These are phyloP conservation scores for Solanum peruvianum DNA, from an alignment of 257 asterid genomes.

Conservation along the genomic window DNA sequence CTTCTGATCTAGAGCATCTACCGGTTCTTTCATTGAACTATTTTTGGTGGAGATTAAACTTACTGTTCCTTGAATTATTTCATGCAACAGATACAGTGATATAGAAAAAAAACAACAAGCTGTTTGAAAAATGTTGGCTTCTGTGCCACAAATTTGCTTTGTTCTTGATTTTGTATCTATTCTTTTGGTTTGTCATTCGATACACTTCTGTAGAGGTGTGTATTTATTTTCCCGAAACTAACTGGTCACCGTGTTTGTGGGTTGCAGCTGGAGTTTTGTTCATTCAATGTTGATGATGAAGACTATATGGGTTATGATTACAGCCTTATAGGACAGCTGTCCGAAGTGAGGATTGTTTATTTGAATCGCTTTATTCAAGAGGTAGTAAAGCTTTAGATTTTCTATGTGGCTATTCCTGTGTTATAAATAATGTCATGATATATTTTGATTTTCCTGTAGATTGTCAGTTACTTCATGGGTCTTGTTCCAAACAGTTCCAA, in stretches of 20 bases:
- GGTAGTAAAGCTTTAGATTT: constrained; percentile 26
- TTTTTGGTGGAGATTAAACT: not conserved
- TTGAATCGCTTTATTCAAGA: constrained; percentile 95
- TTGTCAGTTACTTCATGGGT: constrained; percentile 87
- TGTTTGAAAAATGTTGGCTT: not conserved
- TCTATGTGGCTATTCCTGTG: not conserved
- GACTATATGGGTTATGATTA: constrained; percentile 91
- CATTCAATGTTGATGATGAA: constrained; percentile 78
- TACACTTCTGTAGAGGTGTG: not conserved
- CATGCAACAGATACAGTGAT: not conserved
- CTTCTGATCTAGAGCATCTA: not conserved
- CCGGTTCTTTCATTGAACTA: not conserved
- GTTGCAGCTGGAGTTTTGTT: constrained; percentile 71
- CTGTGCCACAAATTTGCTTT: not conserved
- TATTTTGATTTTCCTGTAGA: constrained; percentile 31
- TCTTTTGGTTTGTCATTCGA: not conserved
- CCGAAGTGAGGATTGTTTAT: constrained; percentile 86
- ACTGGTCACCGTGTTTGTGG: not conserved
- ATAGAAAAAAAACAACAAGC: not conserved
- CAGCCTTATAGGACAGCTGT: constrained; percentile 84
- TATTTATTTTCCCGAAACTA: not conserved
- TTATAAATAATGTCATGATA: not conserved
- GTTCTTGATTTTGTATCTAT: not conserved
- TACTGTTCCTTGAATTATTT: not conserved
- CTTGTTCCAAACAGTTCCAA: constrained; percentile 67